Evolutionary conservation across 495 filamentous ascomycete genomes (phyloP), one percentile per base, ranked within the genome.

Genomic region (Lindgomyces ingoldianus): DNA sequence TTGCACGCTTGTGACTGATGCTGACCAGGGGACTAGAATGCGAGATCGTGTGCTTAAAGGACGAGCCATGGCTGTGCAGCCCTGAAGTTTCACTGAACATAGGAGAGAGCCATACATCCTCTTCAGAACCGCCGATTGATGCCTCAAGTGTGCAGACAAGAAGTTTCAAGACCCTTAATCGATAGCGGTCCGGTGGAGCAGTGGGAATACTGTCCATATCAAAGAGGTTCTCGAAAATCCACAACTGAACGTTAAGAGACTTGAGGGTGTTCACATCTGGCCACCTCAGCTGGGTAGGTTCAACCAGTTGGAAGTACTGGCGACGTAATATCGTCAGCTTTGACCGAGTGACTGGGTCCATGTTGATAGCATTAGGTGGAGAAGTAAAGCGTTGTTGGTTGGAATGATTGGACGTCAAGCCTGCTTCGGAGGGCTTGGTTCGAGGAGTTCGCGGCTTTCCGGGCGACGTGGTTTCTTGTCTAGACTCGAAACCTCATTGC

Each of bases 111-210:
- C 89, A 78, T 87, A 96, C 91, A 87, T 96, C 87, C 76, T 88
- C 80, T 55, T 94, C 90, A 63, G 90, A 91, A 74, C 95, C 83
- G 33, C 79, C 75, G 24, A 94, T 87, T 22, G 84, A 78, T 10
- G 78, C 74, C 74, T 95, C 90, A 33, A 95, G 84, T 26, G 75
- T 82, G 4, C 79, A 68, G 1, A 89, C 73, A 44, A 96, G 77
- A 58, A 81, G 75, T 74, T 94, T 96, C 56, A 96, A 72, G 0
- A 92, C 81, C 44, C 85, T 81, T n/a, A 87, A 72, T 53, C 83
- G 83, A 67, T 96, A 96, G 16, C 83, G 75, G 22, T 75, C 75
- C 41, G 90, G 88, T 48, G 89, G 89, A 8, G 82, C 73, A 51
- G 76, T 76, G 9, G 60, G 18, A 19, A 85, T 67, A 0, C 73